Percentiles rank a stretch among this genome's conserved stretches.
Conservation (phyloP, 2,329 filamentous ascomycete species). For the Diaporthe humulicola region DNA sequence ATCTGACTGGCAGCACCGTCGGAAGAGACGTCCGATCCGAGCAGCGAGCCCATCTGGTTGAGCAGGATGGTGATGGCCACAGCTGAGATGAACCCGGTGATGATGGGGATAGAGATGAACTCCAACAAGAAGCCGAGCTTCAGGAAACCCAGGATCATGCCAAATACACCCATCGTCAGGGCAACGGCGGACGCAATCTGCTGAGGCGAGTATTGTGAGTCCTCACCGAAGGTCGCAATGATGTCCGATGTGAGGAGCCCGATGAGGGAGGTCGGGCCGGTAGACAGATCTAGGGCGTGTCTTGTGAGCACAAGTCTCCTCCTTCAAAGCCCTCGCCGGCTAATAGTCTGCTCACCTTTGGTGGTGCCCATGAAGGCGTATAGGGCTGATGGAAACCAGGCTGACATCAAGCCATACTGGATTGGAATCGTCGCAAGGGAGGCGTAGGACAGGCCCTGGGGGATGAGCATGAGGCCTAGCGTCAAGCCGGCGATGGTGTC, state of each 20-base stretch:
- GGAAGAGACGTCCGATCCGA: slow-evolving; percentile 65
- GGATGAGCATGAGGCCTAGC: slow-evolving; percentile 71
- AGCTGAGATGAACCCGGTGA: slow-evolving; percentile 76
- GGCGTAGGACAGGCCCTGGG: slow-evolving; percentile 72
- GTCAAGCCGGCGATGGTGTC: slow-evolving; percentile 74
- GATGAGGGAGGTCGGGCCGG: slow-evolving; percentile 74
- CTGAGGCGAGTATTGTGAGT: slow-evolving; percentile 60
- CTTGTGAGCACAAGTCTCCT: slow-evolving; percentile 2
- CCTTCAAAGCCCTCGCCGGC: not conserved
- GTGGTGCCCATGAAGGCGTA: slow-evolving; percentile 74
- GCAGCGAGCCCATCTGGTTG: slow-evolving; percentile 72
- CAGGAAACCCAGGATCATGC: slow-evolving; percentile 70
- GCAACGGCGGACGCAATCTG: slow-evolving; percentile 73
- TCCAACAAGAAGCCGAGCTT: slow-evolving; percentile 76
- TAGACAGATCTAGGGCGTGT: slow-evolving; percentile 64
- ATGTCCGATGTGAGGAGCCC: slow-evolving; percentile 74
- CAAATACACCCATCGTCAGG: slow-evolving; percentile 73
- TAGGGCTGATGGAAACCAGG: slow-evolving; percentile 69
- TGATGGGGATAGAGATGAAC: slow-evolving; percentile 74
- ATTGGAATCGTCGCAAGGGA: slow-evolving; percentile 73
- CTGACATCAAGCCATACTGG: slow-evolving; percentile 71
- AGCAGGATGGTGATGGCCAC: slow-evolving; percentile 76
- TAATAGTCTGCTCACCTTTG: slow-evolving; percentile 60
- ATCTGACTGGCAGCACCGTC: slow-evolving; percentile 69
- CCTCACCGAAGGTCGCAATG: slow-evolving; percentile 63